A percentile compares a stretch with the other conserved stretches of the same genome.
Evolutionary conservation across 257 asterid species (phyloP).

Genomic region (Scutellaria galericulata): DNA sequence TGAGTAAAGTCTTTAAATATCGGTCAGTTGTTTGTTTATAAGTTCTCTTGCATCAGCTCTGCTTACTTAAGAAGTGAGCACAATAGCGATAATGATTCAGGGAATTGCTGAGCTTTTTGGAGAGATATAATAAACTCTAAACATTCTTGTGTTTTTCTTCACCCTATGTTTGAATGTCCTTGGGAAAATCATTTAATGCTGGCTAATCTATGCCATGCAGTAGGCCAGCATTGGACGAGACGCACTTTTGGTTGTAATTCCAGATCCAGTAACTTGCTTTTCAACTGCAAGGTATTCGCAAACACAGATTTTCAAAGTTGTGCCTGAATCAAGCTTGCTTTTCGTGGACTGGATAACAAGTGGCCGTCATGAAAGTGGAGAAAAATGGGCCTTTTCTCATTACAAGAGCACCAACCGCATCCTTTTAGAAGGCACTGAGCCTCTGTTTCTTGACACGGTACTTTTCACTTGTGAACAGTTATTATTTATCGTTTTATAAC

Average conservation of each 20-base stretch:
- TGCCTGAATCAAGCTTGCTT: slow-evolving; percentile 71
- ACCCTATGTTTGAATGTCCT: slow-evolving; percentile 4
- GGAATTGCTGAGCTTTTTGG: not conserved
- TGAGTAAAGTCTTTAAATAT: not conserved
- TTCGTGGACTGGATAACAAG: slow-evolving; percentile 97
- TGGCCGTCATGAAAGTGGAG: slow-evolving; percentile 92
- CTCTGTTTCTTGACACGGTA: slow-evolving; percentile 84
- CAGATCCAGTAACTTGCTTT: slow-evolving; percentile 98
- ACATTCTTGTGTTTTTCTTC: slow-evolving; percentile 9
- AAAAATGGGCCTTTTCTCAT: slow-evolving; percentile 80
- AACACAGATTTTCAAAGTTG: slow-evolving; percentile 67
- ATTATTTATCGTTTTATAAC: not conserved
- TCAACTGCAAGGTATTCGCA: slow-evolving; percentile 88
- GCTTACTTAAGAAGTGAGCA: not conserved
- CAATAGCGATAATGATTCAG: not conserved
- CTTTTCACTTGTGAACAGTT: no score
- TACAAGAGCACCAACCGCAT: slow-evolving; percentile 84
- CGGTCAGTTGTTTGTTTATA: no score
- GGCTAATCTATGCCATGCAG: slow-evolving; percentile 52
- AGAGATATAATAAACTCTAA: not conserved
- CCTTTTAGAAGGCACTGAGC: slow-evolving; percentile 53
- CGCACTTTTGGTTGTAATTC: slow-evolving; percentile 80
- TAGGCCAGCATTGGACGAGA: slow-evolving; percentile 75
- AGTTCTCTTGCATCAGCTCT: slow-evolving; percentile 1
- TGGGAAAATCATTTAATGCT: slow-evolving; percentile 28